phyloP scores from a whole-genome alignment of 2,329 filamentous ascomycete species.

The Aureobasidium sp. region DNA sequence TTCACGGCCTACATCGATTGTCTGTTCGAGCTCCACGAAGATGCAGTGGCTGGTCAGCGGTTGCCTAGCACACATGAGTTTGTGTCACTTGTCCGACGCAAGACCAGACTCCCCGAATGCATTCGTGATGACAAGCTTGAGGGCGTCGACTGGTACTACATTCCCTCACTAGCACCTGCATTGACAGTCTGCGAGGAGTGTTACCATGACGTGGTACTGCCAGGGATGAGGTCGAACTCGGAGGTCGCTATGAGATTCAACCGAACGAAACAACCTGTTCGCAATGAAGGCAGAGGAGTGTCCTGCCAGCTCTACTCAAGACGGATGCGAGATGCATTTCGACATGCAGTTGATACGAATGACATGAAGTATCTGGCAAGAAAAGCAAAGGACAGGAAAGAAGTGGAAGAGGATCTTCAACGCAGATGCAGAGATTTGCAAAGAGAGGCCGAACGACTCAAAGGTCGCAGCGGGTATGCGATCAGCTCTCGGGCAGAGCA shows the following conservation, averaged over 20 bases:
- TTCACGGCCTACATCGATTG: slow-evolving; percentile 52
- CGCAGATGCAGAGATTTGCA: slow-evolving; percentile 40
- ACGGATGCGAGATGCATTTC: slow-evolving; percentile 70
- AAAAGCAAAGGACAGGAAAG: slow-evolving; percentile 50
- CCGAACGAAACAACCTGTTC: slow-evolving; percentile 51
- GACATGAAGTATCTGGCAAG: slow-evolving; percentile 61
- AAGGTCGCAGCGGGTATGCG: slow-evolving; percentile 30
- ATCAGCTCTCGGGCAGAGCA: slow-evolving; percentile 37
- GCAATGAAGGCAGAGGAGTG: slow-evolving; percentile 37
- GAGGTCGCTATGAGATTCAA: slow-evolving; percentile 60
- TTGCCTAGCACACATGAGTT: slow-evolving; percentile 53
- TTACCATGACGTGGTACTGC: slow-evolving; percentile 71
- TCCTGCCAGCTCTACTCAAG: slow-evolving; percentile 72
- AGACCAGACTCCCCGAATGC: slow-evolving; percentile 57
- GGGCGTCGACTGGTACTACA: slow-evolving; percentile 68
- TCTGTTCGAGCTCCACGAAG: slow-evolving; percentile 47
- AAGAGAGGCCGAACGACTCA: slow-evolving; percentile 31
- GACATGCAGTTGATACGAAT: slow-evolving; percentile 55
- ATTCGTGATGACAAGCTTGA: slow-evolving; percentile 53
- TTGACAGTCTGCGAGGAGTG: slow-evolving; percentile 85
- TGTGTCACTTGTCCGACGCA: slow-evolving; percentile 54
- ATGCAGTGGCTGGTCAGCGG: slow-evolving; percentile 30
- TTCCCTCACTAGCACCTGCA: slow-evolving; percentile 60
- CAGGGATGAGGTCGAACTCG: slow-evolving; percentile 49
- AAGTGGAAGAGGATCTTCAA: slow-evolving; percentile 53